Evolutionary conservation across 2,329 filamentous ascomycete species (phyloP).

Genomic region (Cryphonectria parasitica): DNA sequence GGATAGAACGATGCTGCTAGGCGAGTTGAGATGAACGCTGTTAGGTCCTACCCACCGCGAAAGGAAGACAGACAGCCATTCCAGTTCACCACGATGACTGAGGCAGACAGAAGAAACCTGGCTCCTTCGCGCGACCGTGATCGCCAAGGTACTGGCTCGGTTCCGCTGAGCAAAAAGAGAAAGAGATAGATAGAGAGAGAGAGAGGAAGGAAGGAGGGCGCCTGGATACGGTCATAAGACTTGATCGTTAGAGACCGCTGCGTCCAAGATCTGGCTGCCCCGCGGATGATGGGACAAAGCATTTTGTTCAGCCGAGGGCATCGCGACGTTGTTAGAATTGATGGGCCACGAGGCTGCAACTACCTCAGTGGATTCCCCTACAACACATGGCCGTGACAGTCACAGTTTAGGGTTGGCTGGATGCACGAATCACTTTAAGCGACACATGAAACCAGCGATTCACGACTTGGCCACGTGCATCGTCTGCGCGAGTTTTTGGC

Average conservation of each 20-base stretch:
- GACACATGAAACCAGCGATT: slow-evolving; percentile 1
- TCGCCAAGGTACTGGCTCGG: background rate
- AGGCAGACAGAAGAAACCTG: background rate
- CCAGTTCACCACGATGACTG: background rate
- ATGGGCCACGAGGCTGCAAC: background rate
- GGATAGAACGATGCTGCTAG: slow-evolving; percentile 83
- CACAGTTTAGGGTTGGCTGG: background rate
- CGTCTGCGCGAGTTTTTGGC: background rate
- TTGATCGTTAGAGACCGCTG: background rate
- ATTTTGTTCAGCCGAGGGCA: background rate
- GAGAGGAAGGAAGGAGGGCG: background rate
- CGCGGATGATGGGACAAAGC: background rate
- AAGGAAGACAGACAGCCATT: too few relatives aligned
- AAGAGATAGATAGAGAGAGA: background rate
- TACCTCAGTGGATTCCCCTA: background rate
- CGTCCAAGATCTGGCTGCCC: background rate
- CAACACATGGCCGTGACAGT: background rate
- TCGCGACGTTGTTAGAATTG: background rate
- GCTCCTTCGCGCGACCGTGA: background rate
- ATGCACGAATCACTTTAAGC: background rate
- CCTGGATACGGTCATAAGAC: background rate
- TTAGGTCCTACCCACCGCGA: background rate
- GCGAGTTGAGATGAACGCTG: slow-evolving; percentile 71
- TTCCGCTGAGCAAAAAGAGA: background rate
- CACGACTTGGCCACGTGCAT: background rate